Evolutionary conservation across 371 early-diverging fungal species (phyloP), one percentile per base, ranked within the genome.

Genomic region (Rhizopus stolonifer): DNA sequence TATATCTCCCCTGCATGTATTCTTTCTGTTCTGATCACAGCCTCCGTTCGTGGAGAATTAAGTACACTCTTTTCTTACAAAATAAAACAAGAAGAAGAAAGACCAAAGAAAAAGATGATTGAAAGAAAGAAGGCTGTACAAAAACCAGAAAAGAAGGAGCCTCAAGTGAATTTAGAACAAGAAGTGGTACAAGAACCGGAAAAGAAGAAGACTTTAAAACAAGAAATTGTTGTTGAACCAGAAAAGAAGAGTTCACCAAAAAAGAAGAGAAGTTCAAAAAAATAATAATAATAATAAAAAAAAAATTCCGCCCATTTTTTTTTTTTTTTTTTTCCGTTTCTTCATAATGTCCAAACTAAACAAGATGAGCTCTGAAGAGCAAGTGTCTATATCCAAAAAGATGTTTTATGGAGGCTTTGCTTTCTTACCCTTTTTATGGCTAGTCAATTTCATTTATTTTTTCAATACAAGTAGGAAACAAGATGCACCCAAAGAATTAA

Each of bases 1-100:
- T 98, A 98, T 56, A 85, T 98, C 19, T 93, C 94, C 1, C 98
- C 98, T 4, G 97, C 97, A 2, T 96, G 98, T 62, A 93, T 91
- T 55, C 56, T 96, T 29, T 91, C 98, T 15, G 84, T 84, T 4
- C 58, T 96, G 48, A 46, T 88, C 15, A 87, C 87, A 9, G 96
- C 93, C 10, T 56, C 76, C 14, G 61, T 68, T 19, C 90, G 93
- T 46, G 93, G 95, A 48, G 93, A 97, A 67, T 44, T 96, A 26
- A 79, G 76, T 48, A 82, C 84, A n/a, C 65, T 95, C 17, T 91
- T 94, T 49, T 81, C 74, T 5, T 97, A 89, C 62, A 77, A 83
- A 3, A 81, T 91, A 13, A 87, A 87, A 24, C 80, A 83, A 36
- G n/a, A n/a, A n/a, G n/a, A n/a, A n/a, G n/a, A n/a, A n/a, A n/a